Conservation (phyloP, 768 basidiomycete species). For the Tremella fuciformis region DNA sequence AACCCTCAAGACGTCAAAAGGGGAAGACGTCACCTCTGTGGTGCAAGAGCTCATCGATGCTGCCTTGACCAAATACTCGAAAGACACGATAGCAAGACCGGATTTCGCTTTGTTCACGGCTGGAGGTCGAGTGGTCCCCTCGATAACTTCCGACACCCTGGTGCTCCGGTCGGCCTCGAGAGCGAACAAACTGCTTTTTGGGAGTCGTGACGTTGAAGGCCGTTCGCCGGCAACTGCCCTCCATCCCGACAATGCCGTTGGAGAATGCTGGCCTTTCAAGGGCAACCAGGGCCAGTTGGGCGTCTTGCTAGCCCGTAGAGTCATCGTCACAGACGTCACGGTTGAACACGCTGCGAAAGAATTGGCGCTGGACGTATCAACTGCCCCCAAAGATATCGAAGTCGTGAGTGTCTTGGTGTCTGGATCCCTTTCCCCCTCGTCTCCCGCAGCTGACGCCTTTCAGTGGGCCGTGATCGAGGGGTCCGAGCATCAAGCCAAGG, state of each 20-base stretch:
- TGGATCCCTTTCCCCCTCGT: neutral
- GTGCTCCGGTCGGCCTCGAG: conserved; percentile 58
- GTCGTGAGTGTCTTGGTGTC: conserved; percentile 53
- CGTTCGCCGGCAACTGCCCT: conserved; percentile 79
- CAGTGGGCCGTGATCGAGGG: conserved; percentile 82
- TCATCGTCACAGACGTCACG: conserved; percentile 65
- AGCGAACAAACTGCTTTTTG: conserved; percentile 58
- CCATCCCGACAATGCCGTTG: conserved; percentile 77
- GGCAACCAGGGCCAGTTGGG: conserved; percentile 78
- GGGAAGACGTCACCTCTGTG: conserved; percentile 68
- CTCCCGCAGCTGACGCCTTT: conserved; percentile 9
- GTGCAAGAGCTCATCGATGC: conserved; percentile 73
- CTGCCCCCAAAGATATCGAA: conserved; percentile 81
- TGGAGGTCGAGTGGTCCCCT: conserved; percentile 76
- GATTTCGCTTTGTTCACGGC: conserved; percentile 83
- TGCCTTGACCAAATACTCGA: conserved; percentile 66
- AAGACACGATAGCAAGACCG: conserved; percentile 73
- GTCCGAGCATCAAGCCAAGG: conserved; percentile 64
- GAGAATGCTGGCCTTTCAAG: conserved; percentile 89
- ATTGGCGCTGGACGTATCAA: conserved; percentile 72
- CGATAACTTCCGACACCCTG: conserved; percentile 75
- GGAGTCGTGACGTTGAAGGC: conserved; percentile 57
- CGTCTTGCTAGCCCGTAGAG: conserved; percentile 67
- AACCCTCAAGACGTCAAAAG: conserved; percentile 50
- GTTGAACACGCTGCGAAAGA: conserved; percentile 84